phyloP scores from a whole-genome alignment of 169 alveolate species.

The Plasmodium gallinaceum region DNA sequence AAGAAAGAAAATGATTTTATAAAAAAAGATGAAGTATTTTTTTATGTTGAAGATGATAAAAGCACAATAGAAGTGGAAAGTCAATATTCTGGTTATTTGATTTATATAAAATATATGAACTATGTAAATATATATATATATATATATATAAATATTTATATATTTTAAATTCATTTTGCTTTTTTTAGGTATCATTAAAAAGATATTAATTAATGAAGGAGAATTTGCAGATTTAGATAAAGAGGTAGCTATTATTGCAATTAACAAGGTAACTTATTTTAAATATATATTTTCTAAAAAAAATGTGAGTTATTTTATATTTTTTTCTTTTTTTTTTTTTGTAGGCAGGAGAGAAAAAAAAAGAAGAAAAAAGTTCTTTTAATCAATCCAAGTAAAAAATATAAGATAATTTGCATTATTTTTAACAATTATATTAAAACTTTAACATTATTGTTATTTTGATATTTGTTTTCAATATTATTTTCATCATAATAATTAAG shows the following conservation, averaged over 20 bases:
- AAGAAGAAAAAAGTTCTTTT: not conserved
- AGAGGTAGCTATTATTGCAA: conserved; percentile 55
- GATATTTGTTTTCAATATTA: too few relatives aligned
- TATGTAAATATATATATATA: not conserved
- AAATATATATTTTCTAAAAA: not conserved
- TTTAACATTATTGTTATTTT: too few relatives aligned
- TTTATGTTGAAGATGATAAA: conserved; percentile 72
- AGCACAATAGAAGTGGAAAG: conserved; percentile 74
- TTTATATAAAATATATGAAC: not conserved
- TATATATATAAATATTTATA: not conserved
- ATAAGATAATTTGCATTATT: too few relatives aligned
- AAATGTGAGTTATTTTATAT: not conserved
- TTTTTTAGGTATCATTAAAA: conserved; percentile 42
- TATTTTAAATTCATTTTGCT: not conserved
- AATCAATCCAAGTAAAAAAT: not conserved
- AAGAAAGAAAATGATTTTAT: conserved; percentile 52
- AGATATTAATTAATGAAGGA: conserved; percentile 60
- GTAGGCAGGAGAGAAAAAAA: not conserved
- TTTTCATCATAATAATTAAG: too few relatives aligned
- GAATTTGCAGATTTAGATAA: conserved; percentile 52
- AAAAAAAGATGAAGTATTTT: conserved; percentile 23
- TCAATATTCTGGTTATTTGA: conserved; percentile 26
- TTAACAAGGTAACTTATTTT: conserved; percentile 4
- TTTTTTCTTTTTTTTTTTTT: not conserved
- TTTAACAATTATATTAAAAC: too few relatives aligned